phyloP scores from a whole-genome alignment of 2,329 filamentous ascomycete genomes.

The Colletotrichum viniferum region DNA sequence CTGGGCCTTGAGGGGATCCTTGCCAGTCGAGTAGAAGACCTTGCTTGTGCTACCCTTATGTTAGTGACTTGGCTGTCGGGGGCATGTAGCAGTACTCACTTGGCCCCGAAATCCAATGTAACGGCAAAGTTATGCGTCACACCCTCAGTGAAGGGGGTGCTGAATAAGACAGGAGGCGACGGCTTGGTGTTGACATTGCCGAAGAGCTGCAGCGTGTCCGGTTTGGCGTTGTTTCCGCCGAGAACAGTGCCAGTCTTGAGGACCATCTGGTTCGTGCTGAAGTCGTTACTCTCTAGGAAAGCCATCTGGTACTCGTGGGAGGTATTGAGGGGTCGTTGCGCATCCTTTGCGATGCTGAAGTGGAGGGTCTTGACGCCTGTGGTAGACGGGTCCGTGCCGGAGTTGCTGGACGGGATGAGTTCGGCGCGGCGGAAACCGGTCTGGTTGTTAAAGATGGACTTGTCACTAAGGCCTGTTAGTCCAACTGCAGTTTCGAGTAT shows the following conservation, averaged over 20 bases:
- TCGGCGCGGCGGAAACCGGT: slow-evolving; percentile 65
- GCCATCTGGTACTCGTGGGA: slow-evolving; percentile 66
- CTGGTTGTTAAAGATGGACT: slow-evolving; percentile 65
- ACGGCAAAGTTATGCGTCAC: slow-evolving; percentile 69
- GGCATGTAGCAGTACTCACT: slow-evolving; percentile 41
- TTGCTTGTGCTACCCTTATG: slow-evolving; percentile 50
- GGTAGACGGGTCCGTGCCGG: slow-evolving; percentile 53
- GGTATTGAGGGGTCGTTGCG: slow-evolving; percentile 55
- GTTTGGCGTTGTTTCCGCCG: slow-evolving; percentile 34
- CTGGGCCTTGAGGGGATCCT: slow-evolving; percentile 48
- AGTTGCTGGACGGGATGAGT: slow-evolving; percentile 55
- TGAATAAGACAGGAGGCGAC: slow-evolving; percentile 49
- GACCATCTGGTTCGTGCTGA: slow-evolving; percentile 54
- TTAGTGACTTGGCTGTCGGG: neutral
- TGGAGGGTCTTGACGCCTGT: slow-evolving; percentile 65
- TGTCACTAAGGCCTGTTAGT: slow-evolving; percentile 39
- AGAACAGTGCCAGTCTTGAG: slow-evolving; percentile 61
- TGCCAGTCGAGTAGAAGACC: slow-evolving; percentile 59
- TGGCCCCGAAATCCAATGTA: slow-evolving; percentile 58
- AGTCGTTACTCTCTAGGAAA: slow-evolving; percentile 52
- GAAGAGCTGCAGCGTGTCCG: slow-evolving; percentile 49
- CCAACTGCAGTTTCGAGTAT: neutral
- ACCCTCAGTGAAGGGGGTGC: slow-evolving; percentile 49
- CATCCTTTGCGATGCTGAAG: slow-evolving; percentile 61
- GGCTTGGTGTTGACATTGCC: slow-evolving; percentile 47